Evolutionary conservation across 164 flowering plant genomes (phyloP).

Genomic region (Kalanchoe fedtschenkoi): DNA sequence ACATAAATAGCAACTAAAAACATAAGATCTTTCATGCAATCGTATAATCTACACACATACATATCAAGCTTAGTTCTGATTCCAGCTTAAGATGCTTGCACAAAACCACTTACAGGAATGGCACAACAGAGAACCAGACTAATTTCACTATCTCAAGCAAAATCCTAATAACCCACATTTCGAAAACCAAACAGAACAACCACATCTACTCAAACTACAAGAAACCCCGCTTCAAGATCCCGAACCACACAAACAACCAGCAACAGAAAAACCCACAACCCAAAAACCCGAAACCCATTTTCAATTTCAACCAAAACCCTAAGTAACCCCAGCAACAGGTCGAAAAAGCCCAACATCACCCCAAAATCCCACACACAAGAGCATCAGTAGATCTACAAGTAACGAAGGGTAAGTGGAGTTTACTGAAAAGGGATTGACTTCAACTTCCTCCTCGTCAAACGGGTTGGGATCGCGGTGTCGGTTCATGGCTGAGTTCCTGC

Average conservation of each 20-base stretch:
- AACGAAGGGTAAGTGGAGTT: neutral
- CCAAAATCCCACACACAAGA: neutral
- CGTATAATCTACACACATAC: too few relatives aligned
- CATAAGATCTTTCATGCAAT: too few relatives aligned
- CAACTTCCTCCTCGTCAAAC: conserved; percentile 4
- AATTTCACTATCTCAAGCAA: neutral
- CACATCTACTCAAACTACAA: neutral
- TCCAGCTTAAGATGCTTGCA: neutral
- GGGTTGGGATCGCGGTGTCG: conserved; percentile 8
- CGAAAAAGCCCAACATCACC: neutral
- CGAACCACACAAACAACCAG: neutral
- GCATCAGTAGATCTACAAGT: neutral
- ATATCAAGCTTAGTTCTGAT: too few relatives aligned
- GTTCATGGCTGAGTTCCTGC: conserved; percentile 5
- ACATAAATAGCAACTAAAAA: too few relatives aligned
- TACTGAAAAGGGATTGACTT: conserved; percentile 10
- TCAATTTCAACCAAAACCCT: neutral
- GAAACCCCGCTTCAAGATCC: neutral
- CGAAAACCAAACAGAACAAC: neutral
- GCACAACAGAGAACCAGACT: neutral
- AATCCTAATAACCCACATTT: neutral
- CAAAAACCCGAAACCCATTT: neutral
- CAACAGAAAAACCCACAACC: too few relatives aligned
- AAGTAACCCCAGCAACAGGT: too few relatives aligned
- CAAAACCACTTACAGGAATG: neutral